Percentiles rank a stretch among this genome's conserved stretches.
Evolutionary conservation across 2,329 filamentous ascomycete genomes (phyloP).

Genomic region (Fusarium napiforme): DNA sequence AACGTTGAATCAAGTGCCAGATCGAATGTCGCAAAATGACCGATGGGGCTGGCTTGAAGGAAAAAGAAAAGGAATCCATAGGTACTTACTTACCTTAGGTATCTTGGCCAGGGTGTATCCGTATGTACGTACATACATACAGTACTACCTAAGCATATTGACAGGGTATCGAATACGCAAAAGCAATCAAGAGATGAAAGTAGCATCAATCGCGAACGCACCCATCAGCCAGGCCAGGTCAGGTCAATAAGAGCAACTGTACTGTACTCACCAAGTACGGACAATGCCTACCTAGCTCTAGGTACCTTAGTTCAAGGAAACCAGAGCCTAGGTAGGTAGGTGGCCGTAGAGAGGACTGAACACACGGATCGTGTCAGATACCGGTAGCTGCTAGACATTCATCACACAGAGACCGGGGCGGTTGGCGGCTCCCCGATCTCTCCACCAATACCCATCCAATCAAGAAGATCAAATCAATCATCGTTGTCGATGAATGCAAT

Average conservation of each 20-base stretch:
- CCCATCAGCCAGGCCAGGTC: neutral
- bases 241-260: neutral
- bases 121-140: neutral
- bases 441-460: constrained; percentile 20
- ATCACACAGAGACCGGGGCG: constrained; percentile 15
- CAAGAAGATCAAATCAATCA: neutral
- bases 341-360: neutral
- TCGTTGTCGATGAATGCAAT: neutral
- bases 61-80: neutral
- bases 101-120: neutral
- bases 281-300: too few relatives aligned
- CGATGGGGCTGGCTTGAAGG: neutral
- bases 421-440: constrained; percentile 31
- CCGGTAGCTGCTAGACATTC: neutral
- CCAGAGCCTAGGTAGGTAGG: neutral
- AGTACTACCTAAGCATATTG: neutral
- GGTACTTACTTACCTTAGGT: too few relatives aligned
- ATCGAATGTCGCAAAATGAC: constrained; percentile 4
- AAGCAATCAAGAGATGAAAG: neutral
- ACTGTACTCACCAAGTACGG: neutral
- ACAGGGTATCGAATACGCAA: neutral
- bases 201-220: neutral
- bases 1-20: neutral
- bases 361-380: neutral
- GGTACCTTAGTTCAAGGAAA: neutral